A percentile compares a stretch with the other conserved stretches of the same genome.
These are phyloP conservation scores for Pachysandra terminalis DNA, from an alignment of 164 flowering plant genomes.

Conservation along the genomic window DNA sequence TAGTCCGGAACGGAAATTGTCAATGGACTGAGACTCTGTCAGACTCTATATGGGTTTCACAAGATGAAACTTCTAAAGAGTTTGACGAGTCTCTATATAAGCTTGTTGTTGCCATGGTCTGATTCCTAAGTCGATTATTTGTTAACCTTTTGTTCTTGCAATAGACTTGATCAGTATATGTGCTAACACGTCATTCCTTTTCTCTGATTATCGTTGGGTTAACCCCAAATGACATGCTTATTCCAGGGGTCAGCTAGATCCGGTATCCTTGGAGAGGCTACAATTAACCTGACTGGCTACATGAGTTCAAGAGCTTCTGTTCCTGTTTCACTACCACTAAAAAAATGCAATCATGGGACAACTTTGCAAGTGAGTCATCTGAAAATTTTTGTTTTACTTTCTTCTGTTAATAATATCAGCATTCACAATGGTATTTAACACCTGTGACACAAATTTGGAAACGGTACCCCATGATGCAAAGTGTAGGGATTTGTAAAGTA, in stretches of 20 bases:
- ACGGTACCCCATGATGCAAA: no score
- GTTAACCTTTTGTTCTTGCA: background rate
- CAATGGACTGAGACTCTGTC: conserved; percentile 57
- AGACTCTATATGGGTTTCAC: conserved; percentile 49
- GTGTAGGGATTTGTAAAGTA: no score
- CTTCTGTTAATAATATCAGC: background rate
- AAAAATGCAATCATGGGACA: conserved; percentile 49
- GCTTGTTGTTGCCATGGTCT: conserved; percentile 52
- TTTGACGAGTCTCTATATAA: conserved; percentile 34
- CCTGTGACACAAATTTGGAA: no score
- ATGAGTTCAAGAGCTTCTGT: conserved; percentile 27
- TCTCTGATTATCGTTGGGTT: background rate
- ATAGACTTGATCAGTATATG: background rate
- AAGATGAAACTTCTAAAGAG: conserved; percentile 36
- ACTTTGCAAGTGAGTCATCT: conserved; percentile 44
- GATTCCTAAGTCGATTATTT: conserved; percentile 4
- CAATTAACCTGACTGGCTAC: conserved; percentile 37
- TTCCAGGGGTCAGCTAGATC: conserved; percentile 57
- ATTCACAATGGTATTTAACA: background rate
- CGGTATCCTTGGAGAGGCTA: conserved; percentile 59
- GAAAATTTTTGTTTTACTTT: background rate
- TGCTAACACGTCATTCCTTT: background rate
- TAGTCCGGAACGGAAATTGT: conserved; percentile 48
- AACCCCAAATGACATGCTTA: conserved; percentile 5
- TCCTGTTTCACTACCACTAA: conserved; percentile 48